Evolutionary conservation across 495 filamentous ascomycete species (phyloP), one percentile per base, ranked within the genome.

Genomic region (Penicillium riverlandense): DNA sequence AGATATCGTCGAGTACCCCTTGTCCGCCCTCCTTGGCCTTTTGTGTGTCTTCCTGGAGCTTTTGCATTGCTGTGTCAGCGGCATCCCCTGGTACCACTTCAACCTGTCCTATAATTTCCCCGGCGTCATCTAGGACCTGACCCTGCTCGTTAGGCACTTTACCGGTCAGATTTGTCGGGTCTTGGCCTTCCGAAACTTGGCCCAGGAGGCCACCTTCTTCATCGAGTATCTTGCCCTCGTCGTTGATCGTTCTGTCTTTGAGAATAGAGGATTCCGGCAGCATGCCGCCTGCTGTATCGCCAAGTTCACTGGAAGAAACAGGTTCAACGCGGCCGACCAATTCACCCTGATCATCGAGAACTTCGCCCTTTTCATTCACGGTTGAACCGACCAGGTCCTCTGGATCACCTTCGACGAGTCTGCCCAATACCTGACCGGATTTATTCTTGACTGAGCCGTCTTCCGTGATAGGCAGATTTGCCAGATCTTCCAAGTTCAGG

Each of bases 291-390:
- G n/a, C n/a, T n/a, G n/a, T n/a, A n/a, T n/a, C n/a, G 22, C 22
- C 22, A 4, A 6, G 0, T 22, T 22, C 2, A 22, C 4, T 22
- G 22, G 4, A 4, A 22, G 22, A 22, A 22, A 22, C 2, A 22
- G 70, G 52, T 37, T 70, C 66, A 16, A 68, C 70, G 16, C 66
- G 64, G 15, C 72, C 72, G 43, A 74, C 71, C 44, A 71, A 46
- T 35, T 75, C 69, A n/a, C 70, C 74, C 15, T 71, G 68, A 37
- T 74, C 69, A 39, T 76, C 72, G 22, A 75, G 45, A 33, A 76
- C 70, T 45, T 78, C 71, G 0, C 73, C 73, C 12, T 76, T 70
- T 29, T 80, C 76, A 12, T 67, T 70, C 36, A 80, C 69, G 14
- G 65, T 71, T 47, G 71, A 54, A 8, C 72, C 70, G 11, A 69